Conservation (phyloP, 305 asterid species). For the Plantago coronopus region DNA sequence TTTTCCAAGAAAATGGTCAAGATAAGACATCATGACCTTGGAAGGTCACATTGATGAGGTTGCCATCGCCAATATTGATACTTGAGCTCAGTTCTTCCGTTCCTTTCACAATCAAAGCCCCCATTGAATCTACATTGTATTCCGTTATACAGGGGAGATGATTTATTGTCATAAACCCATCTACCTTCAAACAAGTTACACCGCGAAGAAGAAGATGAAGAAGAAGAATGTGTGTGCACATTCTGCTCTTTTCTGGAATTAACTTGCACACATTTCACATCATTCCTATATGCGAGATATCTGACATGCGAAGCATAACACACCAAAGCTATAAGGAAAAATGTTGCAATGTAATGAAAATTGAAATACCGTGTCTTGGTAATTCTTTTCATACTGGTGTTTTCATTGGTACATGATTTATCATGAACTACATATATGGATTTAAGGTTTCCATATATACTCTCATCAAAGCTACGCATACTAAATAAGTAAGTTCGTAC, state of each 20-base stretch:
- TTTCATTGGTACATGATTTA: too few species aligned
- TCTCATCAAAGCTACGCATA: background rate
- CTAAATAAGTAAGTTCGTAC: background rate
- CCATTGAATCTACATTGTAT: slow-evolving; percentile 45
- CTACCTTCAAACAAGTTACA: slow-evolving; percentile 49
- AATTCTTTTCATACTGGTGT: background rate
- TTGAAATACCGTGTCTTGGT: background rate
- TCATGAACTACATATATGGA: background rate
- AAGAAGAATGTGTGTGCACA: background rate
- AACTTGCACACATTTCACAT: background rate
- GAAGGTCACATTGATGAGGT: slow-evolving; percentile 42
- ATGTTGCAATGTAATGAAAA: background rate
- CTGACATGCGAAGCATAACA: background rate
- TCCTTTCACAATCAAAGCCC: slow-evolving; percentile 38
- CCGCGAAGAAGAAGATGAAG: background rate
- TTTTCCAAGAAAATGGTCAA: background rate
- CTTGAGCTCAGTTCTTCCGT: slow-evolving; percentile 27
- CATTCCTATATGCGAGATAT: background rate
- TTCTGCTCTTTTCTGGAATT: background rate
- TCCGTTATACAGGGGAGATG: slow-evolving; percentile 49
- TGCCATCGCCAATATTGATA: slow-evolving; percentile 47
- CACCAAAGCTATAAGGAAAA: slow-evolving; percentile 4
- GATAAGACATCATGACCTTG: slow-evolving; percentile 25
- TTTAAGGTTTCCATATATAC: background rate
- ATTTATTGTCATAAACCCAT: slow-evolving; percentile 49